A percentile compares a stretch with the other conserved stretches of the same genome.
These are phyloP conservation scores for Blastobotrys illinoisensis DNA, from an alignment of 1,139 yeast species.

Conservation along the genomic window DNA sequence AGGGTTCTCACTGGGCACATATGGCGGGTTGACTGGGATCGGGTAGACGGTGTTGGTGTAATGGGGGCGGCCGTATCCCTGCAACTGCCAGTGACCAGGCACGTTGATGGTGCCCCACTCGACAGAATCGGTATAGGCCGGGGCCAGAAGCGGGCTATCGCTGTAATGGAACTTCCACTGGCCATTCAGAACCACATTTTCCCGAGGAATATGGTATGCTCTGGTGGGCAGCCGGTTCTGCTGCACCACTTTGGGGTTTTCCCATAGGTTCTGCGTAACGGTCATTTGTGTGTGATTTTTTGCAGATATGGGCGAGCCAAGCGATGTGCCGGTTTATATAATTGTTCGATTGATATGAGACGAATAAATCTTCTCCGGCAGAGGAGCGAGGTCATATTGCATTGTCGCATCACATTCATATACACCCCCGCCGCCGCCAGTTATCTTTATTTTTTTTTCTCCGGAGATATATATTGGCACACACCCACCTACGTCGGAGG, in stretches of 20 bases:
- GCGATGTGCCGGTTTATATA: background rate
- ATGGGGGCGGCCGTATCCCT: conserved; percentile 33
- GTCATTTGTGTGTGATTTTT: background rate
- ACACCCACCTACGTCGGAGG: background rate
- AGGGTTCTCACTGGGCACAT: conserved; percentile 33
- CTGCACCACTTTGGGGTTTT: conserved; percentile 14
- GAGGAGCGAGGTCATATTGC: background rate
- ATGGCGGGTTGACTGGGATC: conserved; percentile 33
- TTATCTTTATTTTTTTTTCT: background rate
- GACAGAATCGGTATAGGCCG: conserved; percentile 11
- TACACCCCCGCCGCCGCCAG: background rate
- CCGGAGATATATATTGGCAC: background rate
- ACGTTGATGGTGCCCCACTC: conserved; percentile 20
- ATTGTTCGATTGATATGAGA: background rate
- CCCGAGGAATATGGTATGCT: conserved; percentile 19
- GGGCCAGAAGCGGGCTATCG: conserved; percentile 23
- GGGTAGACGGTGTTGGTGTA: conserved; percentile 34
- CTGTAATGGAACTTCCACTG: conserved; percentile 30
- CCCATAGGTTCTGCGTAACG: conserved; percentile 7
- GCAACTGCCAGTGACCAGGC: conserved; percentile 37
- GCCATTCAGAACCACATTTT: conserved; percentile 26
- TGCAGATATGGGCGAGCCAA: background rate
- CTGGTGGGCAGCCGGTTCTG: conserved; percentile 17
- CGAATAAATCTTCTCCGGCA: background rate
- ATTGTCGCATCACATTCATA: background rate